Conservation (phyloP, 192 early-diverging fungal genomes). For the Phlyctochytrium arcticum region DNA sequence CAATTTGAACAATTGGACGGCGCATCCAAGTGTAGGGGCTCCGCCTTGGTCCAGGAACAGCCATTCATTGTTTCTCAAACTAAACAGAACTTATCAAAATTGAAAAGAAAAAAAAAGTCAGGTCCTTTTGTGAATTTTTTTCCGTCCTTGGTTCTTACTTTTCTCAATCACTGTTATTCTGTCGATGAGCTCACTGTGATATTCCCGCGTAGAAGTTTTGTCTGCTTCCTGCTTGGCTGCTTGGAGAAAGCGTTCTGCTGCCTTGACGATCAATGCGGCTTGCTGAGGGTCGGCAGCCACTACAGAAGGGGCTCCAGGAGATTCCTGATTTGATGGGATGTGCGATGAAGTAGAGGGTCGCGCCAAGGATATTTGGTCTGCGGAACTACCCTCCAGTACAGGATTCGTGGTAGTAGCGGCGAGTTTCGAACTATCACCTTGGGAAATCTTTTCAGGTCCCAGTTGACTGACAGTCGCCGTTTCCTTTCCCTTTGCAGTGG, state of each 20-base stretch:
- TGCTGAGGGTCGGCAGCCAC: conserved; percentile 1
- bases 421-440: background rate
- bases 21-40: too few species aligned
- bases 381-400: background rate
- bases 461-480: background rate
- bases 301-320: background rate
- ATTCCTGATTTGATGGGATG: background rate
- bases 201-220: background rate
- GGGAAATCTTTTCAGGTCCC: background rate
- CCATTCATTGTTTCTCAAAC: too few species aligned
- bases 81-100: too few species aligned
- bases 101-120: too few species aligned
- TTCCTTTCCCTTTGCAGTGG: background rate
- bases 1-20: too few species aligned
- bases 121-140: too few species aligned
- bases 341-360: background rate
- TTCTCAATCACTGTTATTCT: conserved; percentile 4
- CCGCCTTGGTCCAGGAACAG: too few species aligned
- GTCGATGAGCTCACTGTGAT: background rate
- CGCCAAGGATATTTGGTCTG: background rate
- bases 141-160: too few species aligned
- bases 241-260: background rate
- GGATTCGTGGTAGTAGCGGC: background rate
- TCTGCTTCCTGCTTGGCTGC: background rate
- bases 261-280: conserved; percentile 6